These are phyloP conservation scores for Cyclotella atomus DNA, from an alignment of 108 stramenopile genomes.

Conservation along the genomic window DNA sequence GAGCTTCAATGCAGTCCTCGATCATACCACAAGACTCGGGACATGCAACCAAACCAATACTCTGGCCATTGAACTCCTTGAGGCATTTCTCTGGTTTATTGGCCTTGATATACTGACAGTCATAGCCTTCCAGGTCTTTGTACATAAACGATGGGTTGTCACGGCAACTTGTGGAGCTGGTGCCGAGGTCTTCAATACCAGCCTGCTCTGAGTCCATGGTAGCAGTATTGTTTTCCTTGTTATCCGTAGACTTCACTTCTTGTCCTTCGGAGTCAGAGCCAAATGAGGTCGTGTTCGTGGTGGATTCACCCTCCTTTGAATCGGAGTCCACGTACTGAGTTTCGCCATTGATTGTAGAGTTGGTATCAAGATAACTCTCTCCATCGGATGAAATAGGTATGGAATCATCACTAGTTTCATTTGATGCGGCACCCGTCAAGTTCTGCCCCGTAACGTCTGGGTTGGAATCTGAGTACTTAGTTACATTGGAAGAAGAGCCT, in stretches of 20 bases:
- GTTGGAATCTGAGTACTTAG: no score
- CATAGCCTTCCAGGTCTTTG: constrained; percentile 21
- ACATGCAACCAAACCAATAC: constrained; percentile 29
- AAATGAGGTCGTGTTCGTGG: neutral
- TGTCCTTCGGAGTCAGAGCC: neutral
- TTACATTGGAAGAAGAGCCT: no score
- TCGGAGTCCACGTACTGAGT: no score
- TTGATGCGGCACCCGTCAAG: no score
- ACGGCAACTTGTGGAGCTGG: neutral
- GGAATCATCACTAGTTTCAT: no score
- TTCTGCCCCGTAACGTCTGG: no score
- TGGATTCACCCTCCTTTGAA: no score
- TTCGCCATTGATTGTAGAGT: no score
- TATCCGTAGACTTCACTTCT: neutral
- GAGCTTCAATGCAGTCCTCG: constrained; percentile 21
- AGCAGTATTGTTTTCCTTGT: neutral
- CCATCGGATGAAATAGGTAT: no score
- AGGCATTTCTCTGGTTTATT: constrained; percentile 27
- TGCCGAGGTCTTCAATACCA: neutral
- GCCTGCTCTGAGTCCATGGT: neutral
- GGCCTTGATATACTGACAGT: constrained; percentile 28
- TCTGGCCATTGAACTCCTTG: constrained; percentile 29
- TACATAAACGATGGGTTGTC: constrained; percentile 34
- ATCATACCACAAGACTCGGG: constrained; percentile 38
- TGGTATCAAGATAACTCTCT: no score